phyloP scores from a whole-genome alignment of 768 basidiomycete species.

The Russula ochroleuca region DNA sequence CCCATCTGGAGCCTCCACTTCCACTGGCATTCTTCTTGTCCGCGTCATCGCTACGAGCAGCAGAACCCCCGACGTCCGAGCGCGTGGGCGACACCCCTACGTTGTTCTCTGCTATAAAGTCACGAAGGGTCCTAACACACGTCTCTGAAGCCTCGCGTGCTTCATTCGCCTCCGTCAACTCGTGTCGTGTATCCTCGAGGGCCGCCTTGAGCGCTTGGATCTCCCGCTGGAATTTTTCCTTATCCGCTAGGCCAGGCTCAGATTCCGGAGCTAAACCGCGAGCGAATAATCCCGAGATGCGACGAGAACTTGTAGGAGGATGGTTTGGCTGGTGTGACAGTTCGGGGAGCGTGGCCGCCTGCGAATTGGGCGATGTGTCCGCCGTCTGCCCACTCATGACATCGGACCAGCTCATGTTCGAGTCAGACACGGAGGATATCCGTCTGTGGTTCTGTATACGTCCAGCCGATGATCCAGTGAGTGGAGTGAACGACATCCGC shows the following conservation, averaged over 20 bases:
- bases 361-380: conserved; percentile 23
- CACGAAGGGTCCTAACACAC: conserved; percentile 76
- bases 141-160: conserved; percentile 83
- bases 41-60: conserved; percentile 17
- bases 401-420: conserved; percentile 36
- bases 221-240: conserved; percentile 59
- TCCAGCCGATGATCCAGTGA: conserved; percentile 51
- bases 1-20: conserved; percentile 26
- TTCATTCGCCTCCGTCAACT: conserved; percentile 74
- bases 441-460: conserved; percentile 54
- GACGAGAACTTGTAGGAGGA: conserved; percentile 31
- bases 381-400: conserved; percentile 33
- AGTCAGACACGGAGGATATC: conserved; percentile 69
- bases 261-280: conserved; percentile 45
- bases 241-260: conserved; percentile 37
- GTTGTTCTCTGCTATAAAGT: conserved; percentile 74
- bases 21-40: conserved; percentile 27
- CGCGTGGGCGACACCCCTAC: conserved; percentile 42
- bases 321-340: conserved; percentile 31
- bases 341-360: conserved; percentile 26
- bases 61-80: conserved; percentile 15
- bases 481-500: conserved; percentile 70
- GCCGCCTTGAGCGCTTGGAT: conserved; percentile 51
- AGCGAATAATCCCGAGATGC: conserved; percentile 53
- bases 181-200: conserved; percentile 59